Evolutionary conservation across 2,329 filamentous ascomycete species (phyloP).

Genomic region (Xylariaceae sp.): DNA sequence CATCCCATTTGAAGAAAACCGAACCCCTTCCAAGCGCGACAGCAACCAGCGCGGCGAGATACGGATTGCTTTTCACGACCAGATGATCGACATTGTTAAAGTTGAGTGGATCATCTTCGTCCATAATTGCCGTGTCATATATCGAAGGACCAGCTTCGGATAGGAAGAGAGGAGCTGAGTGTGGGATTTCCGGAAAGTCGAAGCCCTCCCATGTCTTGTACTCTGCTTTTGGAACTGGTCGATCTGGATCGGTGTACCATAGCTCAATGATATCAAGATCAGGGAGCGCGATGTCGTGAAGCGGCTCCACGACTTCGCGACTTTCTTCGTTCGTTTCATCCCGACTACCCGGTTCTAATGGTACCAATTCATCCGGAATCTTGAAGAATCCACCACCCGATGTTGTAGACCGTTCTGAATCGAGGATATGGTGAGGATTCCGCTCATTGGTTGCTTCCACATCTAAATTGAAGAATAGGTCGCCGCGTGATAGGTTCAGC

Average conservation of each 20-base stretch:
- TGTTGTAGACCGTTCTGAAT: slow-evolving; percentile 12
- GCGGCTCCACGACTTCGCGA: slow-evolving; percentile 14
- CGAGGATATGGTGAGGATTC: slow-evolving; percentile 2
- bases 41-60: slow-evolving; percentile 55
- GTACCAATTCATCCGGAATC: slow-evolving; percentile 32
- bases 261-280: slow-evolving; percentile 36
- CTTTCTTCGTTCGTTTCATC: slow-evolving; percentile 9
- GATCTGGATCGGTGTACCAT: slow-evolving; percentile 43
- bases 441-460: slow-evolving; percentile 29
- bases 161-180: slow-evolving; percentile 49
- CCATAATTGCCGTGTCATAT: slow-evolving; percentile 58
- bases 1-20: slow-evolving; percentile 61
- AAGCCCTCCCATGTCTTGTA: slow-evolving; percentile 70
- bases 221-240: slow-evolving; percentile 31
- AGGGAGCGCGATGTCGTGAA: slow-evolving; percentile 24
- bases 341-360: slow-evolving; percentile 10
- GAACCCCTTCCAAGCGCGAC: slow-evolving; percentile 68
- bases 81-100: slow-evolving; percentile 37
- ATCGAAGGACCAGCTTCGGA: slow-evolving; percentile 61
- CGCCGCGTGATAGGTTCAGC: slow-evolving; percentile 34
- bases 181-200: slow-evolving; percentile 37
- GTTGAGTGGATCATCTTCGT: slow-evolving; percentile 37
- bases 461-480: slow-evolving; percentile 42
- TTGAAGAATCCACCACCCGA: slow-evolving; percentile 40
- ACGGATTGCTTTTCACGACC: slow-evolving; percentile 45